Conservation (phyloP, 2,329 filamentous ascomycete species). For the Phaeosphaeriaceae sp. region DNA sequence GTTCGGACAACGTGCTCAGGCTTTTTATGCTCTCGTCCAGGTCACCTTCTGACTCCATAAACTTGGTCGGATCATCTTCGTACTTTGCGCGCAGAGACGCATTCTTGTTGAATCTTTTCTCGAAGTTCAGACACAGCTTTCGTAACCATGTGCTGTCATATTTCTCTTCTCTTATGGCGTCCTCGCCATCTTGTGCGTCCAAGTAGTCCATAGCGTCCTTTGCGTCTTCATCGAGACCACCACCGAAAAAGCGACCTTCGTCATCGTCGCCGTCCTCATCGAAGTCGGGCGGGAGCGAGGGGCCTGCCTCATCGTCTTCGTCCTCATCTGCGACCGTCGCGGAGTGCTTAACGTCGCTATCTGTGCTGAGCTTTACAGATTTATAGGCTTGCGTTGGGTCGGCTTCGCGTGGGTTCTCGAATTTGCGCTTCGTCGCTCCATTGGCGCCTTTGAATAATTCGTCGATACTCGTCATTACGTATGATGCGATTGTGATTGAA, state of each 20-base stretch:
- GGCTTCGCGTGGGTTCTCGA: conserved; percentile 60
- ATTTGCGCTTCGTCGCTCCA: conserved; percentile 64
- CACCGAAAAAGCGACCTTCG: conserved; percentile 94
- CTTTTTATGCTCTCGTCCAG: conserved; percentile 87
- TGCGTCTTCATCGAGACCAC: conserved; percentile 82
- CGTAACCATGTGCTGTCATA: conserved; percentile 86
- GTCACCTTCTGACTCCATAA: conserved; percentile 87
- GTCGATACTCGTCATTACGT: conserved; percentile 65
- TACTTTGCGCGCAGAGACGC: conserved; percentile 86
- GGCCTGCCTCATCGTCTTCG: conserved; percentile 57
- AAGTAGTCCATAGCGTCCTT: conserved; percentile 87
- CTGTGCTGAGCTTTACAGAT: conserved; percentile 61
- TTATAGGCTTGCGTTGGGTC: conserved; percentile 68
- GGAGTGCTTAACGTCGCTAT: conserved; percentile 59
- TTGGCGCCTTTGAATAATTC: conserved; percentile 68
- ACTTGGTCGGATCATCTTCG: conserved; percentile 78
- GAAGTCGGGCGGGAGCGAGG: conserved; percentile 63
- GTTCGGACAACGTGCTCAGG: conserved; percentile 85
- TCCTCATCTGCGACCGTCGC: conserved; percentile 58
- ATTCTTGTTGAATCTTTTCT: conserved; percentile 90
- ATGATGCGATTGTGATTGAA: background rate
- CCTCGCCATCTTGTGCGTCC: conserved; percentile 69
- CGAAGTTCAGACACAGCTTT: conserved; percentile 80
- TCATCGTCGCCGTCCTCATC: conserved; percentile 71
- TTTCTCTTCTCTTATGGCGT: conserved; percentile 68